Conservation (phyloP, 805 yeast species). For the Candida silvatica region DNA sequence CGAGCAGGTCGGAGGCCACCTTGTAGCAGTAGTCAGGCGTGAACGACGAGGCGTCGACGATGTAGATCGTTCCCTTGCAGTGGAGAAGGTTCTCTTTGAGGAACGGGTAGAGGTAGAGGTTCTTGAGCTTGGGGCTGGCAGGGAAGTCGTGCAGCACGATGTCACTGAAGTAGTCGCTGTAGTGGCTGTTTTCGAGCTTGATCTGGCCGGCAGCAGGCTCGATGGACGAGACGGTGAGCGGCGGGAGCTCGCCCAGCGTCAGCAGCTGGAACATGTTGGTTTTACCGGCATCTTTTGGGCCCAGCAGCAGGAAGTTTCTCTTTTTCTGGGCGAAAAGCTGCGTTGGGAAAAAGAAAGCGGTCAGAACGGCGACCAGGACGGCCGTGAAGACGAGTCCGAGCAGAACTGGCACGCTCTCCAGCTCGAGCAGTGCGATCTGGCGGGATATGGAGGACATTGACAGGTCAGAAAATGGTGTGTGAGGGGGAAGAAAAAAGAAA, state of each 20-base stretch:
- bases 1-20: constrained; percentile 51
- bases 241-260: constrained; percentile 12
- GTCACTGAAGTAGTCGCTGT: constrained; percentile 22
- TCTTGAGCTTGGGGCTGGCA: constrained; percentile 73
- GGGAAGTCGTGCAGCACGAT: constrained; percentile 72
- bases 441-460: too few species aligned
- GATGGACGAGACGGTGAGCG: constrained; percentile 41
- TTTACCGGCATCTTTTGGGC: constrained; percentile 16
- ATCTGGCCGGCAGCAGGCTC: constrained; percentile 33
- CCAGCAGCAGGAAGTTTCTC: constrained; percentile 13
- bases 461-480: too few species aligned
- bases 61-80: constrained; percentile 60
- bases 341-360: constrained; percentile 7
- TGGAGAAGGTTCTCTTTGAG: constrained; percentile 32
- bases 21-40: constrained; percentile 38
- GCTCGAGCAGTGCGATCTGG: not conserved
- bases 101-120: constrained; percentile 40
- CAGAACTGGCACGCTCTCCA: constrained; percentile 4
- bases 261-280: constrained; percentile 15
- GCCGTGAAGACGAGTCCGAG: constrained; percentile 4
- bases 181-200: constrained; percentile 21
- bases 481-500: too few species aligned
- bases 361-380: constrained; percentile 5
- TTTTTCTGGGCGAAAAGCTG: constrained; percentile 7
- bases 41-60: constrained; percentile 67